Base-by-base conservation (phyloP, 371 early-diverging fungal species). In the Funneliformis caledonium region DNA sequence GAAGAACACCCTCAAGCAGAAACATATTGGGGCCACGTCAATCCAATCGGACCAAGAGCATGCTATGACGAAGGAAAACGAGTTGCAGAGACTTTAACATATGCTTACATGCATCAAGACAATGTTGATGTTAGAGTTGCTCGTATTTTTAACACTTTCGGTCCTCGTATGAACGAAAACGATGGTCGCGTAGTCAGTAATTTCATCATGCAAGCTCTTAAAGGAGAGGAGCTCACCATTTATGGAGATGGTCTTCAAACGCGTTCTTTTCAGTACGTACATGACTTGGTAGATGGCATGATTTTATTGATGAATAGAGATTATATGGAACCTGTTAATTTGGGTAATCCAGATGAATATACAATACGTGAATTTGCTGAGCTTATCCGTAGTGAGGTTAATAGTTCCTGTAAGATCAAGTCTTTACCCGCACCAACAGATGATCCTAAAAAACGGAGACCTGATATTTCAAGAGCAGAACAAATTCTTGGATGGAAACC, bases 21-120 rank as follows among this genome's bases (percentile, higher is more conserved):
- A 83, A 90, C 92, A 1, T 95, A 95, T 82, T 95, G 96, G 95
- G 96, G 92, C 14, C 89, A 94, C 86, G 95, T 96, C 47, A 96
- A 96, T 84, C 96, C 95, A 5, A 92, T 91, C 78, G 92, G 92
- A 9, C 95, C 95, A 9, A 87, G 96, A 76, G 96, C 96, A 16
- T 96, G 96, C 82, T 96, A 96, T 85, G 96, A 96, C 80, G 96
- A 96, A 88, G 96, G 96, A 47, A 96, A 96, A 82, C 90, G 96
- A 37, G 93, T 95, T 26, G 95, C 95, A 47, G 96, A 96, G 82
- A 95, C 96, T 6, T 83, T 96, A 59, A 93, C 95, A 0, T 96
- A 94, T 83, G 88, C 93, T 1, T 96, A 95, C 82, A 91, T 90
- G 87, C 86, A 91, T 75, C 94, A 95, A 80, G 93, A 94, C 72